These are phyloP conservation scores for Alternaria sp. DNA, from an alignment of 2,329 filamentous ascomycete species.

Conservation along the genomic window DNA sequence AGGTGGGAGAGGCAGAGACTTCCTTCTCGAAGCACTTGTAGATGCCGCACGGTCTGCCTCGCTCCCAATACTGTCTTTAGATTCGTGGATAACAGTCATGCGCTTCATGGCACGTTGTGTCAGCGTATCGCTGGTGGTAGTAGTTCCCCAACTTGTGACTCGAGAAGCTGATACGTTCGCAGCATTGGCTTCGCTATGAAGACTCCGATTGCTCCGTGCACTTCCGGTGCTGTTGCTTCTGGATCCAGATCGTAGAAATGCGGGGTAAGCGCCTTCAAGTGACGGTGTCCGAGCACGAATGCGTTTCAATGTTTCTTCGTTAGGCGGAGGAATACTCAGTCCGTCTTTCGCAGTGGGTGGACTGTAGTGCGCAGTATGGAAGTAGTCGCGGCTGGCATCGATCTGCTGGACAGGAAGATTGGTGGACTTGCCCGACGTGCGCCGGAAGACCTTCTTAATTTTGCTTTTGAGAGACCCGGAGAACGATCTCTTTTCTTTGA, in stretches of 20 bases:
- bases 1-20: constrained; percentile 23
- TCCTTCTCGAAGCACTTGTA: constrained; percentile 15
- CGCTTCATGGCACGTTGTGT: constrained; percentile 62
- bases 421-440: constrained; percentile 39
- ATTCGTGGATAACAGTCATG: constrained; percentile 70
- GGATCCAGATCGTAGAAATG: constrained; percentile 24
- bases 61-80: constrained; percentile 45
- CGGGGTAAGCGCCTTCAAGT: constrained; percentile 20
- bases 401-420: constrained; percentile 62
- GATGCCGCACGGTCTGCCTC: constrained; percentile 24
- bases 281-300: constrained; percentile 35
- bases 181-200: constrained; percentile 50
- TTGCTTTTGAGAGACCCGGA: constrained; percentile 68
- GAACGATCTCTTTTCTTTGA: constrained; percentile 65
- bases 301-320: constrained; percentile 56
- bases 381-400: constrained; percentile 52
- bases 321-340: constrained; percentile 45
- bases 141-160: constrained; percentile 76
- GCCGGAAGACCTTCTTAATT: constrained; percentile 64
- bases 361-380: constrained; percentile 25
- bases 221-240: constrained; percentile 32
- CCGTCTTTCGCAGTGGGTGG: constrained; percentile 33
- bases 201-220: constrained; percentile 32
- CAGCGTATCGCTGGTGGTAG: constrained; percentile 63
- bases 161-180: constrained; percentile 60